Base-by-base conservation (phyloP, 805 yeast genomes). In the Ogataea parapolymorpha region DNA sequence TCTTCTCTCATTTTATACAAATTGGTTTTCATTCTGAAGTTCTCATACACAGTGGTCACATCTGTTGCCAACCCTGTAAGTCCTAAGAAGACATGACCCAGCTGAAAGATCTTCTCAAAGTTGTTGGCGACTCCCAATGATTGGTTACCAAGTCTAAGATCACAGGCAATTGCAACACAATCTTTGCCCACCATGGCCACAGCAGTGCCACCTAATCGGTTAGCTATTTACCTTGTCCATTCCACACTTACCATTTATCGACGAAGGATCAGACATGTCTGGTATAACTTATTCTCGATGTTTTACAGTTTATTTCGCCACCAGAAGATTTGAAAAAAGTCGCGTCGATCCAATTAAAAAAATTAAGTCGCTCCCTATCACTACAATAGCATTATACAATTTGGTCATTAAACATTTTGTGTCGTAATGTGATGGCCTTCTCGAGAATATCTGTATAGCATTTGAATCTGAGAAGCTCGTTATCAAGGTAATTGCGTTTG, bases 111-210 rank as follows among this genome's bases (percentile, higher is more conserved):
- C 71, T 93, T 93, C 59, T 93, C 97, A 64, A 93, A 95, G 58
- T 89, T 83, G 64, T 89, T 89, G 35, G 97, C 72, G 34, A 93
- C 79, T 41, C 98, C 97, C 17, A 93, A 71, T 6, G 96, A 86
- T 65, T 93, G 99, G 62, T 81, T 80, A 16, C 99, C 99, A 48
- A 93, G 72, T 58, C 98, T 82, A 59, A 93, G 72, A 67, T 93
- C 99, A 55, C 93, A 83, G 3, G 97, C 99, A 57, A 93, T 89
- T 23, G 98, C 99, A 41, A 93, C 90, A 72, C 99, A 93, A 54
- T 89, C 97, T 61, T 95, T 90, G 56, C 99, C 99, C 18, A 83
- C 83, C 99, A 93, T 93, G 50, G 99, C 99, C 25, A 95, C 95
- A 38, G 95, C 96, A 49, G 95, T 77, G 67, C 99, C 99, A 68